These are phyloP conservation scores for Penicillium glabrum DNA, from an alignment of 2,329 filamentous ascomycete genomes.

Conservation along the genomic window DNA sequence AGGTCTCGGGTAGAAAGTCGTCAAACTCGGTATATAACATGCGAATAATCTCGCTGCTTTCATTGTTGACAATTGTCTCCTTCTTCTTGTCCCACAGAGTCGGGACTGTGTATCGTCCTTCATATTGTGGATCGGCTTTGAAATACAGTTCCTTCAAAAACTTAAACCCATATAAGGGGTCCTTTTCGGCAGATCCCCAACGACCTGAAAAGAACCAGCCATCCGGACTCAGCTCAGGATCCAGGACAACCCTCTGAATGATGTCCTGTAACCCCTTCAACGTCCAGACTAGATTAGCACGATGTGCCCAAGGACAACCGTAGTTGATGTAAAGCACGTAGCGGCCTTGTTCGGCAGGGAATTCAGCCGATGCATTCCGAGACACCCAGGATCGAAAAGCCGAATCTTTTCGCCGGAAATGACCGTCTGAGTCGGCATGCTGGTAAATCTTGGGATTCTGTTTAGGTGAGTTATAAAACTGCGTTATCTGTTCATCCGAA, in stretches of 20 bases:
- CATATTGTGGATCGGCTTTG: conserved; percentile 65
- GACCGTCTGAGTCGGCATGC: conserved; percentile 48
- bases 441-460: conserved; percentile 24
- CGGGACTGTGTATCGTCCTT: conserved; percentile 77
- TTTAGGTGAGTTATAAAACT: not conserved
- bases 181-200: conserved; percentile 58
- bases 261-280: conserved; percentile 54
- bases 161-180: conserved; percentile 70
- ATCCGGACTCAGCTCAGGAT: conserved; percentile 39
- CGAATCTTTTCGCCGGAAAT: conserved; percentile 55
- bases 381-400: conserved; percentile 59
- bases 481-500: not conserved
- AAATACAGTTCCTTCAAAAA: conserved; percentile 75
- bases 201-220: conserved; percentile 76
- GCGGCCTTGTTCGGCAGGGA: conserved; percentile 59
- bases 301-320: conserved; percentile 64
- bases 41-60: conserved; percentile 82
- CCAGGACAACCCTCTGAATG: conserved; percentile 49
- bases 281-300: conserved; percentile 47
- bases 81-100: conserved; percentile 76
- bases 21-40: conserved; percentile 81
- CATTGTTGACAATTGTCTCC: conserved; percentile 78
- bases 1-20: conserved; percentile 57
- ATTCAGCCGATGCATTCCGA: conserved; percentile 50
- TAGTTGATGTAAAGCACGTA: conserved; percentile 63